Base-by-base conservation (phyloP, 306 rosid species). In the Fagus crenata region DNA sequence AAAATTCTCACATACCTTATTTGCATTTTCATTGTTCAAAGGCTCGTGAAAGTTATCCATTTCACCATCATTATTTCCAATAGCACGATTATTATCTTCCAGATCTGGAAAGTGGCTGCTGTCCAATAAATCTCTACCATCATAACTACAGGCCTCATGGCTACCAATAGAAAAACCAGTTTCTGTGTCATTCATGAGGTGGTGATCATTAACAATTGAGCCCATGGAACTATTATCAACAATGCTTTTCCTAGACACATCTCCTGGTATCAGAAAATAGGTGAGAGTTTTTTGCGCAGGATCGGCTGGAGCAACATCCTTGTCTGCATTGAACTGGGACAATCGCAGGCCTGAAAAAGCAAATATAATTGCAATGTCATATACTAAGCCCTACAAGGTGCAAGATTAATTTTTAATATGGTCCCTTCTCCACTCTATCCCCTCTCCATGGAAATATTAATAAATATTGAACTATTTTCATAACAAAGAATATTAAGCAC, bases 231-330 rank as follows among this genome's bases (percentile, higher is more conserved):
- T 84, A 43, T 51, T 69, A 53, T 70, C 71, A 18, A 63, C 75
- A 77, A 32, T 15, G 65, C 46, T 75, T 76, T 82, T 83, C 83
- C 83, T 84, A 41, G 75, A 69, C 75, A 82, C 59, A 78, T 85
- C 95, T 76, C 84, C 86, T 12, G 85, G 74, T 64, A 89, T 49
- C 64, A 95, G 81, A 84, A 90, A 95, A 75, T 83, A 68, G 32
- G 90, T 89, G 51, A 95, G 89, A 59, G 93, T 71, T 85, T 81
- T 90, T 83, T 95, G 98, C 42, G 86, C 83, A 22, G 92, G 93
- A 84, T 92, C 96, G 68, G 82, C 75, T 53, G 80, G 71, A 78
- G 80, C 79, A 77, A 80, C 85, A 69, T 35, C 76, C 81, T 77
- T 82, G 43, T 87, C 91, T 81, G 83, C 90, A 79, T 81, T 83